A percentile compares a stretch with the other conserved stretches of the same genome.
Evolutionary conservation across 129 eudicot genomes (phyloP).

Genomic region (Saposhnikovia divaricata): DNA sequence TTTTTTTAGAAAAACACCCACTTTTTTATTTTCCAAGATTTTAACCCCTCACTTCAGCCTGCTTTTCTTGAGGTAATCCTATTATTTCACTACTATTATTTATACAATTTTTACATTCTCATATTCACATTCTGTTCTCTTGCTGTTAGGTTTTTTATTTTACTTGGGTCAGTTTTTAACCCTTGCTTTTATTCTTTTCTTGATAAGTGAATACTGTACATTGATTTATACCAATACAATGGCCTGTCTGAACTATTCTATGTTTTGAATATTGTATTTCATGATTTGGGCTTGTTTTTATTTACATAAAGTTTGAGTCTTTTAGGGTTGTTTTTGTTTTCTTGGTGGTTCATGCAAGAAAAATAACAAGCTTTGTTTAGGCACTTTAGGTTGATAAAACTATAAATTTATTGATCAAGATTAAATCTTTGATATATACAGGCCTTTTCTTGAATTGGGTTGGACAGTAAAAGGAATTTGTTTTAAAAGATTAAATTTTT

Average conservation of each 20-base stretch:
- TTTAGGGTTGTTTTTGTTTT: neutral
- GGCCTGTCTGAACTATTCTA: constrained; percentile 4
- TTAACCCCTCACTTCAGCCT: constrained; percentile 2
- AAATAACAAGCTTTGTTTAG: neutral
- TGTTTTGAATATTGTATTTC: neutral
- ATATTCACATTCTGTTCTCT: neutral
- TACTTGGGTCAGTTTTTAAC: constrained; percentile 1
- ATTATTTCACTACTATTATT: neutral
- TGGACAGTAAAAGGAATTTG: neutral
- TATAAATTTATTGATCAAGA: neutral
- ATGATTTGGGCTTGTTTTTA: constrained; percentile 7
- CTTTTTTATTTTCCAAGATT: neutral
- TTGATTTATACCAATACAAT: neutral
- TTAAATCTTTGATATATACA: neutral
- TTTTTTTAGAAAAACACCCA: neutral
- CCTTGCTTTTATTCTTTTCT: neutral
- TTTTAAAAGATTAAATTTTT: neutral
- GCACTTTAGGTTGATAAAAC: neutral
- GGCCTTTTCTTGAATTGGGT: constrained; percentile 6
- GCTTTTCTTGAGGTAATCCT: constrained; percentile 7
- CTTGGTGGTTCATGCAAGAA: neutral
- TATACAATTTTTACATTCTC: neutral
- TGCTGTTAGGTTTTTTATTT: neutral
- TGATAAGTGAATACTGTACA: neutral
- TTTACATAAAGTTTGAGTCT: neutral